Conservation (phyloP, 2,329 filamentous ascomycete species). For the Exophiala sideris region DNA sequence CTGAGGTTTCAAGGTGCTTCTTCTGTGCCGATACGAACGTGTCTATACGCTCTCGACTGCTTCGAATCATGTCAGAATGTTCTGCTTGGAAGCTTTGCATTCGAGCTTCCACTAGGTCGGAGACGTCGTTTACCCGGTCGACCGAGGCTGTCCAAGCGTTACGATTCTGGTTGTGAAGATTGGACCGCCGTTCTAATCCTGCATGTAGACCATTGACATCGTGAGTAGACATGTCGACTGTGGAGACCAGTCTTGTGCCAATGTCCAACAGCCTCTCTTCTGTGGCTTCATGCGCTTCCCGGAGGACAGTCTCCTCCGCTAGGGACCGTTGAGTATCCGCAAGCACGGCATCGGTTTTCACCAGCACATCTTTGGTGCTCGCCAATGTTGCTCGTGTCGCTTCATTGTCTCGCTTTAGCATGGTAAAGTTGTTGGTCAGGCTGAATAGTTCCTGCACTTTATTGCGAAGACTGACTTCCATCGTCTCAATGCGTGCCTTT, state of each 20-base stretch:
- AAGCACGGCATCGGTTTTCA: constrained; percentile 83
- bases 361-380: constrained; percentile 74
- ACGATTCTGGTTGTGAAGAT: constrained; percentile 76
- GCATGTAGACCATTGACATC: constrained; percentile 80
- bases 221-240: constrained; percentile 70
- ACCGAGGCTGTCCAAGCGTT: constrained; percentile 75
- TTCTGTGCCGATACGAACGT: constrained; percentile 73
- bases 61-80: constrained; percentile 67
- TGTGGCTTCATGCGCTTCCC: constrained; percentile 81
- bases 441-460: constrained; percentile 90
- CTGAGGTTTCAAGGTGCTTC: constrained; percentile 65
- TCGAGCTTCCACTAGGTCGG: constrained; percentile 69
- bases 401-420: constrained; percentile 86
- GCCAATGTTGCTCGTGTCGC: constrained; percentile 68
- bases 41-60: constrained; percentile 69
- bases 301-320: constrained; percentile 72
- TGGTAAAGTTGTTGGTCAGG: constrained; percentile 81
- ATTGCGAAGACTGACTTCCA: constrained; percentile 85
- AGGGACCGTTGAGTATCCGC: constrained; percentile 71
- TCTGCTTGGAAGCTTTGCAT: constrained; percentile 69
- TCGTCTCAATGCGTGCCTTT: constrained; percentile 82
- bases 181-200: constrained; percentile 81
- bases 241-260: constrained; percentile 72
- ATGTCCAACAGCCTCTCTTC: constrained; percentile 72
- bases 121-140: constrained; percentile 71